Evolutionary conservation across 2,329 filamentous ascomycete species (phyloP).

Genomic region (Fusarium brachygibbosum): DNA sequence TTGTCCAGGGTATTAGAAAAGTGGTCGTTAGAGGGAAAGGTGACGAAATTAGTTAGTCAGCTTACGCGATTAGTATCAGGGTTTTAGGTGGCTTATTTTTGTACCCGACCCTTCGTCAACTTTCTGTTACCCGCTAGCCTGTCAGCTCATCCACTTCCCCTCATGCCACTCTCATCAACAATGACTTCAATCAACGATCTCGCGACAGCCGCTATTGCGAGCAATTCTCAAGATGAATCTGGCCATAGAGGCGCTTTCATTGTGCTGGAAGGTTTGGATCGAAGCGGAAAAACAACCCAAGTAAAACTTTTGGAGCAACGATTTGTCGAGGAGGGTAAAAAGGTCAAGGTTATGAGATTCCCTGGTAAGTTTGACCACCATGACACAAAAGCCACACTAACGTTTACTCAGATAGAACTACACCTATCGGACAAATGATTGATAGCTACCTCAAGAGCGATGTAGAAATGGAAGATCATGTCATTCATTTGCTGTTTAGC

Average conservation of each 20-base stretch:
- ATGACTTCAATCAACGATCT: slow-evolving; percentile 66
- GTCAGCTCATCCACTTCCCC: slow-evolving; percentile 26
- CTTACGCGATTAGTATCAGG: no score
- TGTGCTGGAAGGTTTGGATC: slow-evolving; percentile 89
- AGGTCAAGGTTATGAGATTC: slow-evolving; percentile 69
- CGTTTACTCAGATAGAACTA: slow-evolving; percentile 75
- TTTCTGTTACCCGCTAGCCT: no score
- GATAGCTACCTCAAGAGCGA: slow-evolving; percentile 82
- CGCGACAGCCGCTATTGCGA: slow-evolving; percentile 62
- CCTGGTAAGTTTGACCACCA: slow-evolving; percentile 61
- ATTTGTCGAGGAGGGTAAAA: slow-evolving; percentile 62
- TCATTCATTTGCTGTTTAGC: slow-evolving; percentile 89
- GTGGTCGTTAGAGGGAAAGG: no score
- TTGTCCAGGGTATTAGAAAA: no score
- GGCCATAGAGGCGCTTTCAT: slow-evolving; percentile 74
- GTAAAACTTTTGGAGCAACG: slow-evolving; percentile 75
- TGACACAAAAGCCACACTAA: slow-evolving; percentile 9
- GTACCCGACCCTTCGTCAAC: no score
- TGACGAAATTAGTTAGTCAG: no score
- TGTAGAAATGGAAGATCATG: slow-evolving; percentile 84
- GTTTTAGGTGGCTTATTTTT: no score
- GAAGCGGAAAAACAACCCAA: slow-evolving; percentile 93
- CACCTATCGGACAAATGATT: slow-evolving; percentile 89
- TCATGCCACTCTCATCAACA: slow-evolving; percentile 14
- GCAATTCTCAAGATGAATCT: slow-evolving; percentile 29